phyloP scores from a whole-genome alignment of 371 early-diverging fungal species.

The Mucor indicus region DNA sequence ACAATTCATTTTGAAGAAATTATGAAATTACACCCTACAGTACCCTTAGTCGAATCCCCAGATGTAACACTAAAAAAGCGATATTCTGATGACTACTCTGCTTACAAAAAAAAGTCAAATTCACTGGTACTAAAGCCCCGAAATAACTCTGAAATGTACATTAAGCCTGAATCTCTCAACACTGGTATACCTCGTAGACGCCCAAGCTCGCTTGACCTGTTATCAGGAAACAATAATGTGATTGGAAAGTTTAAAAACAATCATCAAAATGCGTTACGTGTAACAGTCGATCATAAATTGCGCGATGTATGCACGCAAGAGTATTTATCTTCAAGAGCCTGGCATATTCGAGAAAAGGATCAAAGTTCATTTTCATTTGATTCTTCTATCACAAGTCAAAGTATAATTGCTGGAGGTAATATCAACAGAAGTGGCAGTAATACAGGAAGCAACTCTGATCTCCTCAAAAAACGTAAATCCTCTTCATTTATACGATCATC shows the following conservation, averaged over 20 bases:
- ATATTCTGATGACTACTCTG: slow-evolving; percentile 29
- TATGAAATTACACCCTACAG: not conserved
- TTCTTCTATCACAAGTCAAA: not conserved
- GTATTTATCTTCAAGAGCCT: slow-evolving; percentile 38
- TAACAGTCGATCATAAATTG: slow-evolving; percentile 40
- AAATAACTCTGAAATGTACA: slow-evolving; percentile 30
- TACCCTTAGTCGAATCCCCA: not conserved
- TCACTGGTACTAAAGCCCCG: slow-evolving; percentile 17
- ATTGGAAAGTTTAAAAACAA: slow-evolving; percentile 40
- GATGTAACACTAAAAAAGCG: slow-evolving; percentile 19
- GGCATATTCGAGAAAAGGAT: slow-evolving; percentile 32
- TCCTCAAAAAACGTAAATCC: slow-evolving; percentile 28
- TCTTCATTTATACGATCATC: slow-evolving; percentile 37
- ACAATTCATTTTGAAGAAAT: slow-evolving; percentile 9
- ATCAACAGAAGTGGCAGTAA: not conserved
- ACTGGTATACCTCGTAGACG: slow-evolving; percentile 10
- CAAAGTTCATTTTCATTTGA: not conserved
- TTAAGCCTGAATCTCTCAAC: slow-evolving; percentile 14
- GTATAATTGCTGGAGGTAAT: not conserved
- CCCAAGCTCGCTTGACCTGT: slow-evolving; percentile 35
- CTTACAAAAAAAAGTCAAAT: slow-evolving; percentile 1
- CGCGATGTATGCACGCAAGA: slow-evolving; percentile 50
- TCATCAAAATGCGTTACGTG: slow-evolving; percentile 37
- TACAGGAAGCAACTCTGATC: not conserved
- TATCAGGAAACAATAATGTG: slow-evolving; percentile 26